These are phyloP conservation scores for Mucor plumbeus DNA, from an alignment of 371 early-diverging fungal genomes.

Conservation along the genomic window DNA sequence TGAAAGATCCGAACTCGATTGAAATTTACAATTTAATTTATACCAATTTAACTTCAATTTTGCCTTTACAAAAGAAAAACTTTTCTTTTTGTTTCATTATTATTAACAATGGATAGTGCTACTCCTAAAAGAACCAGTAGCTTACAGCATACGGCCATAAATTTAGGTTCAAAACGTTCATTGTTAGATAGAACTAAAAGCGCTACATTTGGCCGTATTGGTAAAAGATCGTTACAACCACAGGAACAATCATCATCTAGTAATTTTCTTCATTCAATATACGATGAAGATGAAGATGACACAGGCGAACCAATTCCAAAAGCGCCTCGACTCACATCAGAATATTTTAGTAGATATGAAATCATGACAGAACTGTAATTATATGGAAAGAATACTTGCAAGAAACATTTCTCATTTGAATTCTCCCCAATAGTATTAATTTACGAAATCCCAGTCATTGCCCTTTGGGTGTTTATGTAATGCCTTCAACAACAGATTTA, in stretches of 20 bases:
- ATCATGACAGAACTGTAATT: conserved; percentile 66
- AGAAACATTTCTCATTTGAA: too few species aligned
- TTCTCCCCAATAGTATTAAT: conserved; percentile 57
- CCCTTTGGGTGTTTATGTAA: conserved; percentile 82
- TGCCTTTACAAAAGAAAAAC: too few species aligned
- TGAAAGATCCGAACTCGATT: background rate
- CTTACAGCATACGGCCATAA: background rate
- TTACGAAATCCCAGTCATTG: conserved; percentile 76
- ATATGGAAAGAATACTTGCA: too few species aligned
- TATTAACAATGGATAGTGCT: background rate
- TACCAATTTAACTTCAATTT: background rate
- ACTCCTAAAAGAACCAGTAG: conserved; percentile 28
- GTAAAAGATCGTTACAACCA: conserved; percentile 10
- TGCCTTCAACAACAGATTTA: conserved; percentile 72
- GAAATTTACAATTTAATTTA: background rate
- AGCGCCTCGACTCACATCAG: conserved; percentile 29
- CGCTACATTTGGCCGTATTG: conserved; percentile 18
- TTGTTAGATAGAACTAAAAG: conserved; percentile 26
- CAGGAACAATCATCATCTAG: background rate
- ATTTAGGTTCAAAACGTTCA: conserved; percentile 1
- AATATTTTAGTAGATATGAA: conserved; percentile 50
- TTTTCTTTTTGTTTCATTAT: conserved; percentile 1
- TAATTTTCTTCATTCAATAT: conserved; percentile 1
- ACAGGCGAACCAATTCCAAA: conserved; percentile 22
- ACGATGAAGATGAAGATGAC: conserved; percentile 30